phyloP scores from a whole-genome alignment of 345 rosid species.

The Linum usitatissimum region DNA sequence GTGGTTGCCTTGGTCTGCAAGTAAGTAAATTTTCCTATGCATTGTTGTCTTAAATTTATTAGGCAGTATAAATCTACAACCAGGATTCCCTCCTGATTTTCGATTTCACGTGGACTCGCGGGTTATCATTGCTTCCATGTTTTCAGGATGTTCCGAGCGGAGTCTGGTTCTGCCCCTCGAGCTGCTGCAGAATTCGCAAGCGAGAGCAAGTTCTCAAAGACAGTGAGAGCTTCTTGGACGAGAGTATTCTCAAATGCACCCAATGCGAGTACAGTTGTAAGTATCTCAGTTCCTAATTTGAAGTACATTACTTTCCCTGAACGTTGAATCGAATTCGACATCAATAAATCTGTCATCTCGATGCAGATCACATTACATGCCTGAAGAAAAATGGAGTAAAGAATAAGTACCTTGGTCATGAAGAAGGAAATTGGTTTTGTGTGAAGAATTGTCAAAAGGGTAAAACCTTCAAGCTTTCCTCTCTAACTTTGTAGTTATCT shows the following conservation, averaged over 20 bases:
- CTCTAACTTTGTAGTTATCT: not conserved
- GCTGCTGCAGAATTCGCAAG: conserved; percentile 58
- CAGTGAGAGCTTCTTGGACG: conserved; percentile 8
- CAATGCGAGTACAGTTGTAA: conserved; percentile 65
- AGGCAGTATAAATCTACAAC: too few species aligned
- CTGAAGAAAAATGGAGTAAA: conserved; percentile 17
- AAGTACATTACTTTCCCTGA: too few species aligned
- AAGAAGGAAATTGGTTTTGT: conserved; percentile 50
- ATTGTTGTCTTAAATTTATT: not conserved
- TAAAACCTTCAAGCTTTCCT: conserved; percentile 14
- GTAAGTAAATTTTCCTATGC: conserved; percentile 6
- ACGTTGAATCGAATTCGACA: too few species aligned
- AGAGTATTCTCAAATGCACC: conserved; percentile 30
- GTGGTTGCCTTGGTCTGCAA: conserved; percentile 54
- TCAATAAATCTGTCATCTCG: not conserved
- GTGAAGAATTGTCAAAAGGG: conserved; percentile 52
- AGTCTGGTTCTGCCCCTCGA: conserved; percentile 82
- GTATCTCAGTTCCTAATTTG: conserved; percentile 1
- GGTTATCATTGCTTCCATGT: not conserved
- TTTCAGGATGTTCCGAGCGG: conserved; percentile 57
- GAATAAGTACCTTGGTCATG: conserved; percentile 13
- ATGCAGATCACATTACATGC: conserved; percentile 52
- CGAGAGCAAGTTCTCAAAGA: conserved; percentile 1
- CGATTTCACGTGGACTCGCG: not conserved
- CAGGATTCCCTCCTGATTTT: too few species aligned